phyloP scores from a whole-genome alignment of 768 basidiomycete species.

The Termitomyces sp. region DNA sequence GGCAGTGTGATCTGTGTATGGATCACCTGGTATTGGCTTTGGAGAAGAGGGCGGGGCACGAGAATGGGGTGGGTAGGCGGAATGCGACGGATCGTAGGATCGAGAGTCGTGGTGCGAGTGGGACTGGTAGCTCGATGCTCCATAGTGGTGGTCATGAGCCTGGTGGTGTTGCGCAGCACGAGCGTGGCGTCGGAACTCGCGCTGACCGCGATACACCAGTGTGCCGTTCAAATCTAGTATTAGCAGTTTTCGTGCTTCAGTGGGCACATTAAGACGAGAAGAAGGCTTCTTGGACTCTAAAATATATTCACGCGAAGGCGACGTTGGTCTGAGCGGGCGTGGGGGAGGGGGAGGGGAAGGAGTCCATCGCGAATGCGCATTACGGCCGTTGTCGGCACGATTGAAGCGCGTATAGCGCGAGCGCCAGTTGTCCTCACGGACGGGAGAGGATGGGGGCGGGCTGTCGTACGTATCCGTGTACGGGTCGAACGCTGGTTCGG shows the following conservation, averaged over 20 bases:
- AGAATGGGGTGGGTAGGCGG: neutral
- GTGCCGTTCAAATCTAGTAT: conserved; percentile 77
- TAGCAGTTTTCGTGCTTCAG: conserved; percentile 52
- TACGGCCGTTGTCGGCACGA: neutral
- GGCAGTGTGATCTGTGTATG: neutral
- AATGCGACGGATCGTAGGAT: neutral
- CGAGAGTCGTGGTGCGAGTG: neutral
- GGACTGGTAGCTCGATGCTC: neutral
- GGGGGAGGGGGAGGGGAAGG: neutral
- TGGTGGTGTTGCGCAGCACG: neutral
- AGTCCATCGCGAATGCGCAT: neutral
- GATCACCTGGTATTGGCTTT: neutral
- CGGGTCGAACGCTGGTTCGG: conserved; percentile 15
- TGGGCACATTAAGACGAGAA: conserved; percentile 17
- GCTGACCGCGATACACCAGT: conserved; percentile 46
- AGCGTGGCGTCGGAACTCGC: neutral
- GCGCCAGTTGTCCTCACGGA: neutral
- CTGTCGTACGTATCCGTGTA: conserved; percentile 14
- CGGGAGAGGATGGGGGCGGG: neutral
- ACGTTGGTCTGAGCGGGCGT: conserved; percentile 23
- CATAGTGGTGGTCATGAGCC: neutral
- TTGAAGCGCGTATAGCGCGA: neutral
- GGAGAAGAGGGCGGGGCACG: neutral
- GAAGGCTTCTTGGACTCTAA: conserved; percentile 24
- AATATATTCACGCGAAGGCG: conserved; percentile 29